phyloP scores from a whole-genome alignment of 306 rosid species.

The Leucaena leucocephala region DNA sequence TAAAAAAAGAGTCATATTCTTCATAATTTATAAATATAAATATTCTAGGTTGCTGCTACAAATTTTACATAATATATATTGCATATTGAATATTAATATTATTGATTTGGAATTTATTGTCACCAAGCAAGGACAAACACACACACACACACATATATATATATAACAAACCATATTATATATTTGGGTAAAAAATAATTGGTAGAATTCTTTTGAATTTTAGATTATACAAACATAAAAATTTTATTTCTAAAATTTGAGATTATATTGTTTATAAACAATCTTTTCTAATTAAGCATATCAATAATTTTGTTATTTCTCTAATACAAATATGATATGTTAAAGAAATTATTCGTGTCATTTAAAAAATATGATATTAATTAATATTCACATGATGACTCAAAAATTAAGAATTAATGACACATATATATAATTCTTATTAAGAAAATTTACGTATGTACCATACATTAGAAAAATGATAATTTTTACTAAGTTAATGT shows the following conservation, averaged over 20 bases:
- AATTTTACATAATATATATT: too few species aligned
- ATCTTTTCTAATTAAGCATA: background rate
- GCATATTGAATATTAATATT: background rate
- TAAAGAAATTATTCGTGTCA: background rate
- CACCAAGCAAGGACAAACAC: background rate
- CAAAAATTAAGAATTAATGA: background rate
- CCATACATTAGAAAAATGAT: too few species aligned
- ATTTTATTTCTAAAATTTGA: background rate
- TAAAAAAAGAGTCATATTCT: background rate
- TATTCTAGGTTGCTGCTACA: too few species aligned
- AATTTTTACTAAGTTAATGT: too few species aligned
- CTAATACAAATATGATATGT: background rate
- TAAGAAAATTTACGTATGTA: too few species aligned
- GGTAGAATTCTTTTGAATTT: background rate
- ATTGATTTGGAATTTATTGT: background rate
- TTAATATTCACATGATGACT: background rate
- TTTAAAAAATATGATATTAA: too few species aligned
- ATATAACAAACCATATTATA: background rate
- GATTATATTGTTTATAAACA: too few species aligned
- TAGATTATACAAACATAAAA: background rate
- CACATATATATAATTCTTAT: too few species aligned
- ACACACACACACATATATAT: too few species aligned
- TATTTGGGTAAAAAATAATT: background rate
- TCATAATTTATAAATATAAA: too few species aligned
- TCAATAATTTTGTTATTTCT: background rate